These are phyloP conservation scores for Chrysosporium queenslandicum DNA, from an alignment of 2,329 filamentous ascomycete genomes.

Conservation along the genomic window DNA sequence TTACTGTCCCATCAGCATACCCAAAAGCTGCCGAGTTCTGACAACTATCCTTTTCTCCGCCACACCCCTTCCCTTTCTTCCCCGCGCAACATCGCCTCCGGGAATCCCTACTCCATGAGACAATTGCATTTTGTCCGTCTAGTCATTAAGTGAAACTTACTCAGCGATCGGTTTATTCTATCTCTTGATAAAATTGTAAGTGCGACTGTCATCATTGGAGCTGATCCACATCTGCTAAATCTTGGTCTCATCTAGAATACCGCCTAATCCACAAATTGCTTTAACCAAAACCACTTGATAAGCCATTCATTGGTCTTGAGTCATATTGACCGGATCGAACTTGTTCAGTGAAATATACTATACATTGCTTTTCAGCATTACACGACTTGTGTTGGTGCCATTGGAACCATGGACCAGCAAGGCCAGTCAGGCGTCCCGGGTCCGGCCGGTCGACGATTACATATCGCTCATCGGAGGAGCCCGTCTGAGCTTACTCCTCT, in stretches of 20 bases:
- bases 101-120: neutral
- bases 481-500: conserved; percentile 87
- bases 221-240: neutral
- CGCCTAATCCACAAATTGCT: neutral
- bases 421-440: conserved; percentile 45
- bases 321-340: conserved; percentile 9
- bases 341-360: neutral
- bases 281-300: neutral
- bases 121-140: neutral
- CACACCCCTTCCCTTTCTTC: neutral
- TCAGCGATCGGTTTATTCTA: conserved; percentile 3
- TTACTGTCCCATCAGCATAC: neutral
- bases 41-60: neutral
- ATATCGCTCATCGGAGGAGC: conserved; percentile 88
- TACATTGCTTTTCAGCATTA: neutral
- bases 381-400: neutral
- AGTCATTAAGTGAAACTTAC: conserved; percentile 4
- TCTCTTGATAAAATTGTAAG: conserved; percentile 2
- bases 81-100: neutral
- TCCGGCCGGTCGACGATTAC: conserved; percentile 69
- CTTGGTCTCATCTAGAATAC: conserved; percentile 5
- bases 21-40: conserved; percentile 7
- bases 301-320: conserved; percentile 3
- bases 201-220: neutral
- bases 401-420: conserved; percentile 49